Percentiles rank a stretch among this genome's conserved stretches.
These are phyloP conservation scores for Asterochloris erici DNA, from an alignment of 139 green algal genomes.

Conservation along the genomic window DNA sequence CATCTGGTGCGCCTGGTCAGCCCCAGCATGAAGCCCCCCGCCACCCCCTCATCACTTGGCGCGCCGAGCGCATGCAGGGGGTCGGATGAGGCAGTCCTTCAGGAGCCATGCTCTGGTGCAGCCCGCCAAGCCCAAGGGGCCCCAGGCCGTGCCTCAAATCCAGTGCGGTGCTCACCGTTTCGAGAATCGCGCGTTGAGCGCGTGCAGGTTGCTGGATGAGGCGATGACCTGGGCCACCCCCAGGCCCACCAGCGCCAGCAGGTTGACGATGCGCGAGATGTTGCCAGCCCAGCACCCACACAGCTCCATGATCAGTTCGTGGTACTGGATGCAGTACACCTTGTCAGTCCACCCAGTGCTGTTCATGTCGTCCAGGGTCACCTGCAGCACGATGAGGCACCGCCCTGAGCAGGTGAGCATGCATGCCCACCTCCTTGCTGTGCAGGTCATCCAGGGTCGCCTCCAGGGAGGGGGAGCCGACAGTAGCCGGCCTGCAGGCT, in stretches of 20 bases:
- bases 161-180: conserved; percentile 6
- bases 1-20: too few relatives aligned
- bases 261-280: conserved; percentile 17
- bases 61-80: too few relatives aligned
- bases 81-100: too few relatives aligned
- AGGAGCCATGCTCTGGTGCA: too few relatives aligned
- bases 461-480: neutral
- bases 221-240: conserved; percentile 29
- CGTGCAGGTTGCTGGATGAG: conserved; percentile 27
- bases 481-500: too few relatives aligned
- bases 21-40: too few relatives aligned
- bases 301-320: conserved; percentile 19
- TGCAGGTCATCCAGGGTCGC: conserved; percentile 14
- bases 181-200: conserved; percentile 6
- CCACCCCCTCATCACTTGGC: too few relatives aligned
- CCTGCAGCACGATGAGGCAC: neutral
- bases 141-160: too few relatives aligned
- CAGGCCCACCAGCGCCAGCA: conserved; percentile 22
- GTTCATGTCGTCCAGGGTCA: conserved; percentile 17
- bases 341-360: conserved; percentile 16
- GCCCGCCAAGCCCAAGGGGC: too few relatives aligned
- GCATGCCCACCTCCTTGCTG: neutral
- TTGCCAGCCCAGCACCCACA: conserved; percentile 10
- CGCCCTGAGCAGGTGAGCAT: neutral
- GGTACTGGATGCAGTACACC: conserved; percentile 25